Conservation (phyloP, 257 asterid species). For the Solanum stenotomum region DNA sequence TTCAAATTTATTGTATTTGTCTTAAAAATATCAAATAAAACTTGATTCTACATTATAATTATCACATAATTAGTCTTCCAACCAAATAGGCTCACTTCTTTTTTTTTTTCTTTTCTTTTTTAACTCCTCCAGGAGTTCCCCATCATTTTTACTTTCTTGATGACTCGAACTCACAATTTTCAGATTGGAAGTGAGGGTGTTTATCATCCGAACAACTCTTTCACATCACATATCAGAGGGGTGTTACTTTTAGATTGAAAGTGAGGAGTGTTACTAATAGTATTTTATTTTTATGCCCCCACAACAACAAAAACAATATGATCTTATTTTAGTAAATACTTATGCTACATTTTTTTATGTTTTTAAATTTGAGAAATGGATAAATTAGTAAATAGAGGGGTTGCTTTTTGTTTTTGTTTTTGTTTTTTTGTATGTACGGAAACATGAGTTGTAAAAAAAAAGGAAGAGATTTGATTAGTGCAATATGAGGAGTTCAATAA, state of each 20-base stretch:
- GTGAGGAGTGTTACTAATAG: too few species aligned
- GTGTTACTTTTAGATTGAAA: too few species aligned
- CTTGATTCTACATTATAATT: background rate
- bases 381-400: background rate
- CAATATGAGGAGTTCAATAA: slow-evolving; percentile 30
- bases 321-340: background rate
- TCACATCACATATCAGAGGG: too few species aligned
- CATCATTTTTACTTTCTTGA: accelerated
- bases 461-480: slow-evolving; percentile 15
- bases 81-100: background rate
- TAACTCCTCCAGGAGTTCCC: too few species aligned
- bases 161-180: background rate
- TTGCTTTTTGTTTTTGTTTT: background rate
- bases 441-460: background rate
- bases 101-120: too few species aligned
- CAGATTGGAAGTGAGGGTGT: accelerated
- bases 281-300: background rate
- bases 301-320: background rate
- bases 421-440: background rate
- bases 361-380: background rate
- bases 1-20: background rate
- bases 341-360: too few species aligned
- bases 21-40: background rate
- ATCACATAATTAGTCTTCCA: background rate
- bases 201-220: accelerated